A percentile compares a stretch with the other conserved stretches of the same genome.
phyloP scores from a whole-genome alignment of 2,329 filamentous ascomycete species.

The Cercospora zeina region DNA sequence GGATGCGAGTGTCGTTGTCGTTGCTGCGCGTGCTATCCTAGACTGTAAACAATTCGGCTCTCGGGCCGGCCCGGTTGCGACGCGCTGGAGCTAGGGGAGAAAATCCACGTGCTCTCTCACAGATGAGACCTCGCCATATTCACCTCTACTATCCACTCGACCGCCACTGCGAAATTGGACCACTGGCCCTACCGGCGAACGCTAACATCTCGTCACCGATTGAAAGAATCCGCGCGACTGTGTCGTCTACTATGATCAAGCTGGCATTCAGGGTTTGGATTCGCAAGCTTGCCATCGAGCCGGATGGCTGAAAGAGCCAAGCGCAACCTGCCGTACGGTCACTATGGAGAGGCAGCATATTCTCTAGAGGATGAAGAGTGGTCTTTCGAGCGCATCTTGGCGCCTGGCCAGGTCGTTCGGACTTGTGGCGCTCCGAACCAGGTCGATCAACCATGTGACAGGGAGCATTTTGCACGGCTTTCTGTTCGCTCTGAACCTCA shows the following conservation, averaged over 20 bases:
- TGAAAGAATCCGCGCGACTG: not conserved
- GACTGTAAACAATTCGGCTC: slow-evolving; percentile 16
- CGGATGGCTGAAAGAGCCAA: slow-evolving; percentile 59
- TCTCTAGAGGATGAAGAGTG: slow-evolving; percentile 50
- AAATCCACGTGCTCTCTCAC: not conserved
- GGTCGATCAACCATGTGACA: not conserved
- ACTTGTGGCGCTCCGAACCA: slow-evolving; percentile 28
- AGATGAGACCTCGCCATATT: not conserved
- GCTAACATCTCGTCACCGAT: not conserved
- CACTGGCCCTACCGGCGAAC: not conserved
- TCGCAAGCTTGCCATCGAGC: slow-evolving; percentile 40
- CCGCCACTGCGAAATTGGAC: not conserved
- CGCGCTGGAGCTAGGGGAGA: not conserved
- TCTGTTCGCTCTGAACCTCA: slow-evolving; percentile 3
- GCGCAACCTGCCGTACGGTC: slow-evolving; percentile 55
- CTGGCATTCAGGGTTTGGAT: slow-evolving; percentile 10
- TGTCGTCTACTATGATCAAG: slow-evolving; percentile 28
- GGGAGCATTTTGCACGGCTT: not conserved
- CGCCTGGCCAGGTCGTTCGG: slow-evolving; percentile 23
- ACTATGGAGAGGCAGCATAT: slow-evolving; percentile 55
- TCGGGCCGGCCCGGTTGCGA: slow-evolving; percentile 14
- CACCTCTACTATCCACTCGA: not conserved
- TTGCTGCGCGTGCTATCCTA: not conserved
- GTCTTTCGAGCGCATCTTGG: slow-evolving; percentile 36
- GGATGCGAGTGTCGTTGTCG: slow-evolving; percentile 1